Evolutionary conservation across 208 protist species (phyloP).

Genomic region (Trypanosoma lewisi): DNA sequence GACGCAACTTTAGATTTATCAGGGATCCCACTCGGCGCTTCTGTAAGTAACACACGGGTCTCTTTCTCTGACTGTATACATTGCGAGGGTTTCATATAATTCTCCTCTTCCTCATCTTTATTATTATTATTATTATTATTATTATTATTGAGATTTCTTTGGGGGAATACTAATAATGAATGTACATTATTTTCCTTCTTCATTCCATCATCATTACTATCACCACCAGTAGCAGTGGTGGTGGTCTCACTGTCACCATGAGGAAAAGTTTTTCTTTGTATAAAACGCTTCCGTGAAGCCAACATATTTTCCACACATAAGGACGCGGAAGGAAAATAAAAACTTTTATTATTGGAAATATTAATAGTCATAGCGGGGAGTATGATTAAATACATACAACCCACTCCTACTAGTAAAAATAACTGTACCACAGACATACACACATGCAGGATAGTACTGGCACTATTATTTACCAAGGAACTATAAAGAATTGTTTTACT

Average conservation of each 20-base stretch:
- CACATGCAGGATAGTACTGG: neutral
- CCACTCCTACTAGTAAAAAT: neutral
- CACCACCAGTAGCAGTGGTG: too few relatives aligned
- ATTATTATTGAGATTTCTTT: too few relatives aligned
- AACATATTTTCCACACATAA: too few relatives aligned
- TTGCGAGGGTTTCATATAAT: neutral
- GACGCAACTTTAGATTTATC: constrained; percentile 2
- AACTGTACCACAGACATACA: neutral
- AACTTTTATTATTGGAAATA: too few relatives aligned
- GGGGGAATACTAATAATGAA: too few relatives aligned
- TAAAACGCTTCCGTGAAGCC: too few relatives aligned
- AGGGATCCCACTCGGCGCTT: neutral
- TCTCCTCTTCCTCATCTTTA: constrained; percentile 3
- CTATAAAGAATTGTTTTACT: too few relatives aligned
- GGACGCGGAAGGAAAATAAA: too few relatives aligned
- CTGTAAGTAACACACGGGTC: neutral
- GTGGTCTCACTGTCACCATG: too few relatives aligned
- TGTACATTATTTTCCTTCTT: too few relatives aligned
- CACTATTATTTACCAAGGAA: neutral
- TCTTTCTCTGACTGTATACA: constrained; percentile 3
- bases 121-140: neutral
- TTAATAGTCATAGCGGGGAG: neutral
- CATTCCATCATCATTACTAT: too few relatives aligned
- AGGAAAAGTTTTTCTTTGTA: too few relatives aligned
- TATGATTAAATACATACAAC: neutral